Conservation (phyloP, 1,139 yeast species). For the Trichomonascaceae sp. region DNA sequence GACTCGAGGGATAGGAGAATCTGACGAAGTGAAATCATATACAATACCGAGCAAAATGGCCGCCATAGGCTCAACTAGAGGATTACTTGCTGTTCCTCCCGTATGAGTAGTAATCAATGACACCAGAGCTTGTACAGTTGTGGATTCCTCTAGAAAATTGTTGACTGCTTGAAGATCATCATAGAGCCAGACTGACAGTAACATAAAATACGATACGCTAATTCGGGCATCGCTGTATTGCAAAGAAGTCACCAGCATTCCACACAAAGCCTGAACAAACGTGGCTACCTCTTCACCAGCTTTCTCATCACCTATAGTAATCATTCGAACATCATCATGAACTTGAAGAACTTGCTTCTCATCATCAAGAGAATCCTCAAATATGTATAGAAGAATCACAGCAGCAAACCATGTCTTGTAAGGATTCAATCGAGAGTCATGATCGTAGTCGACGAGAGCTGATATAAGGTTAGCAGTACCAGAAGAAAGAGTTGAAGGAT, state of each 20-base stretch:
- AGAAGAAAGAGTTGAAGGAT: constrained; percentile 12
- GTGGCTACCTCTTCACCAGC: constrained; percentile 68
- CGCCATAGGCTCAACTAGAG: constrained; percentile 69
- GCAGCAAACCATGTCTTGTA: constrained; percentile 85
- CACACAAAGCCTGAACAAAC: constrained; percentile 75
- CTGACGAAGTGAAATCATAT: constrained; percentile 72
- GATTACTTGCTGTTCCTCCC: constrained; percentile 32
- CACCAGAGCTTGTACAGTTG: constrained; percentile 60
- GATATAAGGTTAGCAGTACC: constrained; percentile 50
- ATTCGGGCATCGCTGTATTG: constrained; percentile 66
- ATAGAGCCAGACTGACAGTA: constrained; percentile 69
- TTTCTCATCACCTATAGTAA: constrained; percentile 60
- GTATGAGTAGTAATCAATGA: constrained; percentile 55
- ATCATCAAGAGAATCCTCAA: constrained; percentile 40
- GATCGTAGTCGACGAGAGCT: constrained; percentile 70
- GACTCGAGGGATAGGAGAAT: constrained; percentile 63
- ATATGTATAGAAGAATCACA: constrained; percentile 54
- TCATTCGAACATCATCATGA: constrained; percentile 44
- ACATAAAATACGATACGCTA: constrained; percentile 71
- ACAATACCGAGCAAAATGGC: constrained; percentile 67
- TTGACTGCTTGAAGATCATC: constrained; percentile 73
- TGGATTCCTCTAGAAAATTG: constrained; percentile 64
- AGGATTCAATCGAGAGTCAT: constrained; percentile 72
- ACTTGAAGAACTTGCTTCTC: constrained; percentile 34
- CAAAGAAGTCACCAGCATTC: constrained; percentile 62